These are phyloP conservation scores for Ascocoryne sarcoides DNA, from an alignment of 2,329 filamentous ascomycete genomes.

Conservation along the genomic window DNA sequence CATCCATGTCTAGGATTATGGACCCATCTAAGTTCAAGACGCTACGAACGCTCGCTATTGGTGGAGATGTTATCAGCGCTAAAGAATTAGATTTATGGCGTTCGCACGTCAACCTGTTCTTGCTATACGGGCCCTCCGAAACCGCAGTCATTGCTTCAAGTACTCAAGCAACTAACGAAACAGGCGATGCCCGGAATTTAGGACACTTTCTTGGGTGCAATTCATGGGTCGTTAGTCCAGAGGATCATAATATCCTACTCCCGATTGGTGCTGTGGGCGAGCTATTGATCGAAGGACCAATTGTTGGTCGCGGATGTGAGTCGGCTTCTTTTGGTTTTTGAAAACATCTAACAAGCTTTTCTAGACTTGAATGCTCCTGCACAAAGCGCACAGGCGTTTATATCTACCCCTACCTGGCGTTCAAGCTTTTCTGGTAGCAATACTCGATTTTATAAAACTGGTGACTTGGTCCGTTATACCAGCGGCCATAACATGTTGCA, in stretches of 20 bases:
- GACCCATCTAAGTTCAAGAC: background rate
- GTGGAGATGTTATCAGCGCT: background rate
- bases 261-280: constrained; percentile 23
- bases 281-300: constrained; percentile 35
- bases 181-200: background rate
- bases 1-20: background rate
- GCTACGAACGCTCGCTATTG: background rate
- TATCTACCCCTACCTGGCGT: constrained; percentile 1
- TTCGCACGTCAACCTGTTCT: background rate
- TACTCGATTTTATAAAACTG: constrained; percentile 46
- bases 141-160: background rate
- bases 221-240: background rate
- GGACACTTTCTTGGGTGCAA: background rate
- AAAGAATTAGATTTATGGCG: background rate
- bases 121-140: background rate
- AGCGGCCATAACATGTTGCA: constrained; percentile 39
- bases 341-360: too few relatives aligned
- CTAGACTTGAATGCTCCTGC: background rate
- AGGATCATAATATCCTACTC: constrained; percentile 4
- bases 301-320: constrained; percentile 55
- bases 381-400: background rate
- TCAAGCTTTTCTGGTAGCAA: too few relatives aligned
- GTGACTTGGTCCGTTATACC: constrained; percentile 48
- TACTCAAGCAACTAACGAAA: background rate
- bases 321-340: too few relatives aligned